phyloP scores from a whole-genome alignment of 805 yeast genomes.

The Saccharomyces jurei region DNA sequence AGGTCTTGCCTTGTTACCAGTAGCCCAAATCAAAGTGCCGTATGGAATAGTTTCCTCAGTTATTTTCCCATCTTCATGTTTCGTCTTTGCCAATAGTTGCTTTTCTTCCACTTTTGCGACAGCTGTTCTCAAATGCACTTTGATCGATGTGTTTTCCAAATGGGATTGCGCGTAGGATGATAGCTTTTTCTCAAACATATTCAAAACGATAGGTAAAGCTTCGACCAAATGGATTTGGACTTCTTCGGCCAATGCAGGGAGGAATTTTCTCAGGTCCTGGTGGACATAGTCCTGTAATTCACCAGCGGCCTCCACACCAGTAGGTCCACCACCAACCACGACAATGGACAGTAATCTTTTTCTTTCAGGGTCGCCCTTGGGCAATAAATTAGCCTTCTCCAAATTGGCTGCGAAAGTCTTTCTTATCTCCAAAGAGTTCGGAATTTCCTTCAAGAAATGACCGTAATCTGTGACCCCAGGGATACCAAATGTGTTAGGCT shows the following conservation, averaged over 20 bases:
- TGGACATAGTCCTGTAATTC: conserved; percentile 91
- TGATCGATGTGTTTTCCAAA: conserved; percentile 47
- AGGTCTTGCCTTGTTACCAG: conserved; percentile 85
- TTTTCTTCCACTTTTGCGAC: conserved; percentile 76
- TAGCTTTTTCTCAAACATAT: conserved; percentile 39
- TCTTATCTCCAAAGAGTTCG: conserved; percentile 78
- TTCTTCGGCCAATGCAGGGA: conserved; percentile 80
- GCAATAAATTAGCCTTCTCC: conserved; percentile 81
- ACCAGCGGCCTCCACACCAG: conserved; percentile 96
- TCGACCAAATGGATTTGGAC: conserved; percentile 80
- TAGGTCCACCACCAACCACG: conserved; percentile 97
- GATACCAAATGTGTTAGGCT: conserved; percentile 86
- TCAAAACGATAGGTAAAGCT: conserved; percentile 81
- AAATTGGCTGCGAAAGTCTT: conserved; percentile 74
- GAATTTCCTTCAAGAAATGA: conserved; percentile 79
- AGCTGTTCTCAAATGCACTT: conserved; percentile 77
- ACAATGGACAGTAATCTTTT: conserved; percentile 78
- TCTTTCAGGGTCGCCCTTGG: conserved; percentile 71
- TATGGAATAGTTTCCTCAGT: conserved; percentile 59
- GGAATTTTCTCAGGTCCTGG: conserved; percentile 80
- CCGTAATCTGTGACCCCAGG: conserved; percentile 86
- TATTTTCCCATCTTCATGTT: conserved; percentile 62
- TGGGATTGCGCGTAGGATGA: conserved; percentile 39
- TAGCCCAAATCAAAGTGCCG: conserved; percentile 94
- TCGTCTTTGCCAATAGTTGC: conserved; percentile 63